Percentiles rank a stretch among this genome's conserved stretches.
Conservation (phyloP, 1,139 yeast genomes). For the Blastobotrys ciferrii region DNA sequence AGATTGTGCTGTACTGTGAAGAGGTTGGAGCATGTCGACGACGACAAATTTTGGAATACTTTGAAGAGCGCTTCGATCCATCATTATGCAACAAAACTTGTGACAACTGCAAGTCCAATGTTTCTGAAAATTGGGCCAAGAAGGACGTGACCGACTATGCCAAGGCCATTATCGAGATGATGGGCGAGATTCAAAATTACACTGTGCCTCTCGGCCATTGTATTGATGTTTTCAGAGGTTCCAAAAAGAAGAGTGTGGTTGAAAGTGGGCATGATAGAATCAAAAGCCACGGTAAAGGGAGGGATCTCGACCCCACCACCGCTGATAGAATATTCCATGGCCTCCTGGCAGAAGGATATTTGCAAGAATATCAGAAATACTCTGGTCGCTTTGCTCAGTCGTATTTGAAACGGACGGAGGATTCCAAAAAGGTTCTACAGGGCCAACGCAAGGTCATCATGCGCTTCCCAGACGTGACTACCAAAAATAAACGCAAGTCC, state of each 20-base stretch:
- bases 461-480: constrained; percentile 1
- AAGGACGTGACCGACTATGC: constrained; percentile 71
- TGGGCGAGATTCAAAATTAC: constrained; percentile 53
- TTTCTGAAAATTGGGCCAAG: constrained; percentile 41
- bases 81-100: constrained; percentile 68
- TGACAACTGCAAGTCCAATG: constrained; percentile 64
- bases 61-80: constrained; percentile 77
- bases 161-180: constrained; percentile 55
- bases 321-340: constrained; percentile 81
- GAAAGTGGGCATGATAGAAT: constrained; percentile 60
- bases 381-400: constrained; percentile 13
- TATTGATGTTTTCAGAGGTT: constrained; percentile 81
- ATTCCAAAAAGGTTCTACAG: constrained; percentile 1
- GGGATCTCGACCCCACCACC: constrained; percentile 57
- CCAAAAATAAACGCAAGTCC: background rate
- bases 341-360: constrained; percentile 62
- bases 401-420: constrained; percentile 6
- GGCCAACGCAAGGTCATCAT: constrained; percentile 5
- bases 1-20: constrained; percentile 89
- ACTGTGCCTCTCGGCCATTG: constrained; percentile 77
- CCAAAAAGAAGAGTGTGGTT: constrained; percentile 58
- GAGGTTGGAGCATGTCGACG: constrained; percentile 89
- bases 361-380: constrained; percentile 70
- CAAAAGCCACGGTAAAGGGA: constrained; percentile 70
- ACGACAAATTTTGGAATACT: constrained; percentile 81